A percentile compares a stretch with the other conserved stretches of the same genome.
phyloP scores from a whole-genome alignment of 2,329 filamentous ascomycete species.

The Triangularia verruculosa region DNA sequence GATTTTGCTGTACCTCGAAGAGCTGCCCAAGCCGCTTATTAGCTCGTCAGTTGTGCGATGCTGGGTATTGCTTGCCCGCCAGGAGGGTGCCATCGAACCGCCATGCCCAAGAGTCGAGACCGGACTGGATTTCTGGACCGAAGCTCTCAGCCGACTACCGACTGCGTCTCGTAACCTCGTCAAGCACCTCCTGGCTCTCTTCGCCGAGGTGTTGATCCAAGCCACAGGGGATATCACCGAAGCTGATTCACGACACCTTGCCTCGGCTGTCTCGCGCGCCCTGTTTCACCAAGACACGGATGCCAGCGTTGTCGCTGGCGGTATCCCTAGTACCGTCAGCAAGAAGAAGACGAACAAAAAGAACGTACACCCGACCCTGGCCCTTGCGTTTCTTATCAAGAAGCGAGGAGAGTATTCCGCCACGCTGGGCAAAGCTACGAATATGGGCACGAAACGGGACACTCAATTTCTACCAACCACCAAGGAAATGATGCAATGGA shows the following conservation, averaged over 20 bases:
- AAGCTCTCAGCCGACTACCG: constrained; percentile 28
- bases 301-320: not conserved
- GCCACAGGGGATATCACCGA: constrained; percentile 14
- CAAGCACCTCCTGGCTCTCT: constrained; percentile 26
- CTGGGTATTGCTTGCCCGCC: constrained; percentile 26
- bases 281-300: constrained; percentile 26
- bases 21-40: constrained; percentile 27
- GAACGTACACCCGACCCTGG: constrained; percentile 25
- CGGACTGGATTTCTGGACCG: constrained; percentile 29
- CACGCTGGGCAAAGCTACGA: constrained; percentile 7
- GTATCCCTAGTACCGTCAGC: not conserved
- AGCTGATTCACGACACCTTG: constrained; percentile 23
- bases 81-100: constrained; percentile 27
- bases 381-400: constrained; percentile 27
- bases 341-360: constrained; percentile 15
- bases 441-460: not conserved
- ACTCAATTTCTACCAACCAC: constrained; percentile 25
- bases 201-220: constrained; percentile 23
- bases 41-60: constrained; percentile 20
- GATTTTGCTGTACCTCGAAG: constrained; percentile 24
- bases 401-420: constrained; percentile 26
- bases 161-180: constrained; percentile 24
- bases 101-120: constrained; percentile 24
- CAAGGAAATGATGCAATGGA: constrained; percentile 30
- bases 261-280: constrained; percentile 21